Evolutionary conservation across 139 green algal species (phyloP), one percentile per base, ranked within the genome.

Genomic region (Pseudopediastrum boryanum): DNA sequence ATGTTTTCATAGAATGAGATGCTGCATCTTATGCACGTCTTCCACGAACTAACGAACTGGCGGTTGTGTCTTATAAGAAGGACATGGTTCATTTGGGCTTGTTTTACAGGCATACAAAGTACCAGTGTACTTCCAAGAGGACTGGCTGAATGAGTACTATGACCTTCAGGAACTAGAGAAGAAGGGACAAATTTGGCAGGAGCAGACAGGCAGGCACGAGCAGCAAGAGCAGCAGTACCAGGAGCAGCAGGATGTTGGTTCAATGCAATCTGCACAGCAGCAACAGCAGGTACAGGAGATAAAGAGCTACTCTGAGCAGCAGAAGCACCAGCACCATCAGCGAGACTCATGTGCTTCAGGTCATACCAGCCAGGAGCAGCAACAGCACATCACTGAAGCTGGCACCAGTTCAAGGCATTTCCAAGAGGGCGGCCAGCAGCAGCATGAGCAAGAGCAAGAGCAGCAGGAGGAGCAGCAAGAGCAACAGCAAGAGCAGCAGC

Each of bases 121-220:
- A 7, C 94, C 94, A 0, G 2, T 43, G 2, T 94, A 84, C 76
- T 97, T 96, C 79, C 13, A 36, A 0, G 88, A 96, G 13, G 94
- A 98, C 72, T 98, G 94, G 94, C 84, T 98, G 21, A 98, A 98
- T 75, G 85, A 83, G 35, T 98, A 88, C 83, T 89, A 84, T 70
- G 93, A 98, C 62, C n/a, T n/a, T n/a, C n/a, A n/a, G 35, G 13
- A 0, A 51, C 56, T 12, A 25, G 50, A n/a, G 50, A 21, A 69
- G 56, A 61, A 46, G 27, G 8, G 9, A 0, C 58, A 54, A 21
- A 33, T 48, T n/a, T n/a, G 39, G 59, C 31, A 67, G 54, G 51
- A 42, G 27, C 27, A 65, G 27, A 7, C 31, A n/a, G 36, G 36
- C 23, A 84, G 50, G 6, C 68, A 58, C 41, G 23, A 62, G 51